Conservation (phyloP, 2,329 filamentous ascomycete genomes). For the Zymoseptoria ardabiliae region DNA sequence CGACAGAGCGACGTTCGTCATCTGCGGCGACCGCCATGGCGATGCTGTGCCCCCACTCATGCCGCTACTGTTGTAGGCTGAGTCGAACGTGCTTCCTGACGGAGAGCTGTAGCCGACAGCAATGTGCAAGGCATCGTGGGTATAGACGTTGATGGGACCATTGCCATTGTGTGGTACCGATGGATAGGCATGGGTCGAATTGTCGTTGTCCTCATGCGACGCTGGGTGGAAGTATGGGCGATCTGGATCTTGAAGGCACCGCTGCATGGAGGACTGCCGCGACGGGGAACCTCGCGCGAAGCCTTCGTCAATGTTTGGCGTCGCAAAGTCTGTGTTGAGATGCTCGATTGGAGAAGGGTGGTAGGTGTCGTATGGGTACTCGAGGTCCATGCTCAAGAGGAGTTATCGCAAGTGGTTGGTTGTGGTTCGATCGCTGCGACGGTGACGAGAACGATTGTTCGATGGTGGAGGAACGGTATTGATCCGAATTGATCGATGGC, state of each 20-base stretch:
- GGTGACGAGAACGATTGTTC: not conserved
- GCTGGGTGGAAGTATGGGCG: not conserved
- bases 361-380: not conserved
- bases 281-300: not conserved
- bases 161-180: not conserved
- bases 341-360: not conserved
- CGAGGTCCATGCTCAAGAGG: not conserved
- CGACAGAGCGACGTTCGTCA: not conserved
- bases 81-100: conserved; percentile 4
- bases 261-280: not conserved
- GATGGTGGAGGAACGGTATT: too few species aligned
- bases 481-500: not conserved
- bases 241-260: conserved; percentile 3
- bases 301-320: not conserved
- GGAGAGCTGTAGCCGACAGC: conserved; percentile 4
- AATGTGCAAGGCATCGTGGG: not conserved
- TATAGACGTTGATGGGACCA: not conserved
- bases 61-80: conserved; percentile 5
- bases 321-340: not conserved
- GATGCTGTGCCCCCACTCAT: conserved; percentile 4
- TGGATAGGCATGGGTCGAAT: not conserved
- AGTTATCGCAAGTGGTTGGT: not conserved
- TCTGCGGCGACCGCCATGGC: conserved; percentile 2
- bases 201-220: not conserved
- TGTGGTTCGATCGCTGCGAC: not conserved